phyloP scores from a whole-genome alignment of 208 protist species.

The Trypanosoma conorhini region DNA sequence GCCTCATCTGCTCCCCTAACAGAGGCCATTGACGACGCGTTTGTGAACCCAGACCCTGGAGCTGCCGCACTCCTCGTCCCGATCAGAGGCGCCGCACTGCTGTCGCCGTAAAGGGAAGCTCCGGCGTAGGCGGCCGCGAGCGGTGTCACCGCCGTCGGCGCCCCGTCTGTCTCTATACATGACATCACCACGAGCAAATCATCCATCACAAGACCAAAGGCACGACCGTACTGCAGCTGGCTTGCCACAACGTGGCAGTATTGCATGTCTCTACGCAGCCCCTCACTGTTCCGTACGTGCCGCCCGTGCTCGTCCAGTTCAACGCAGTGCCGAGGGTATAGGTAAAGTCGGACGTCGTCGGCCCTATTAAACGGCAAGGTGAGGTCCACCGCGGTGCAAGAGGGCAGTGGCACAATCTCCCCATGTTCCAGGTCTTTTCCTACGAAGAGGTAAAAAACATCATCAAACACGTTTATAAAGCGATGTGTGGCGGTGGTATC shows the following conservation, averaged over 20 bases:
- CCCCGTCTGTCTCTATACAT: constrained; percentile 30
- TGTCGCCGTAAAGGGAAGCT: constrained; percentile 6
- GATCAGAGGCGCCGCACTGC: not conserved
- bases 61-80: not conserved
- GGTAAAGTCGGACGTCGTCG: constrained; percentile 29
- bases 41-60: not conserved
- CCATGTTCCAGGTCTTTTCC: constrained; percentile 16
- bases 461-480: constrained; percentile 67
- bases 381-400: constrained; percentile 32
- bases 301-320: constrained; percentile 13
- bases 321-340: constrained; percentile 41
- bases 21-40: constrained; percentile 23
- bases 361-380: constrained; percentile 42
- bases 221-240: constrained; percentile 57
- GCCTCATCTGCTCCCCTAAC: constrained; percentile 19
- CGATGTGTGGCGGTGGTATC: constrained; percentile 50
- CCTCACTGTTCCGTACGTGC: constrained; percentile 32
- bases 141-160: not conserved
- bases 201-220: constrained; percentile 32
- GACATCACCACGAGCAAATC: constrained; percentile 38
- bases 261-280: constrained; percentile 22
- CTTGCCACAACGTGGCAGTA: constrained; percentile 30
- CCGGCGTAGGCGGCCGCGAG: not conserved
- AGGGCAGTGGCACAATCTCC: constrained; percentile 29
- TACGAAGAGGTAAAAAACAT: constrained; percentile 54